Evolutionary conservation across 805 yeast genomes (phyloP).

Genomic region (Starmerella riodocensis): DNA sequence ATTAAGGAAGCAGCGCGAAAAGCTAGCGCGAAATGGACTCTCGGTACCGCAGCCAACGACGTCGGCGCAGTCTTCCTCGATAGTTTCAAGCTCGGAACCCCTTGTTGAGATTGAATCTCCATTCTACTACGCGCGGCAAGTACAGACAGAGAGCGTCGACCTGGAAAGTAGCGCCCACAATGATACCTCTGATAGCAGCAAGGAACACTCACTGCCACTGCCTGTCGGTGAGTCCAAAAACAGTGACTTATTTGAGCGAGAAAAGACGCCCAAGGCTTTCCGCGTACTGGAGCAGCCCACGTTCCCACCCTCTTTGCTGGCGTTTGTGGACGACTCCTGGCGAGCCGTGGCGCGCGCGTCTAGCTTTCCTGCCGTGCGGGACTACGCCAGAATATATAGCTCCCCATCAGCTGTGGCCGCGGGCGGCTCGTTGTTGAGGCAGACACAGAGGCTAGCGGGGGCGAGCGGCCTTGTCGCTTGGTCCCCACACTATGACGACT

Average conservation of each 20-base stretch:
- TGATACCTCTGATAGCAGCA: not conserved
- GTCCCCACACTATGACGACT: conserved; percentile 28
- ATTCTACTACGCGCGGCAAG: conserved; percentile 1
- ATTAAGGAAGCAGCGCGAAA: conserved; percentile 36
- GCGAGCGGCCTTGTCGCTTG: conserved; percentile 23
- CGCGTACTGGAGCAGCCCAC: not conserved
- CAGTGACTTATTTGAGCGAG: not conserved
- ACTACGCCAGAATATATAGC: not conserved
- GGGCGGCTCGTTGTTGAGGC: no score
- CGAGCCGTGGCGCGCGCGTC: conserved; percentile 25
- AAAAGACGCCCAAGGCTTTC: not conserved
- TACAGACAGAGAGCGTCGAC: conserved; percentile 4
- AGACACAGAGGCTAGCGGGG: not conserved
- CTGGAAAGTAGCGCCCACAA: not conserved
- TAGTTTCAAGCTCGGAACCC: not conserved
- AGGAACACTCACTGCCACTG: not conserved
- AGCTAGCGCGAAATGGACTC: conserved; percentile 5
- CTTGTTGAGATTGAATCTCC: conserved; percentile 3
- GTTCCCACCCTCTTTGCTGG: conserved; percentile 5
- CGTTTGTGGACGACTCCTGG: conserved; percentile 24
- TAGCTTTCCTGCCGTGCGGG: not conserved
- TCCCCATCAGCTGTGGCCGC: no score
- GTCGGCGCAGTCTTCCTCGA: not conserved
- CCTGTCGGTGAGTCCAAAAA: not conserved
- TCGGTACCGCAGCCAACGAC: not conserved